These are phyloP conservation scores for Otatea glauca DNA, from an alignment of 176 grass and related monocot genomes.

Conservation along the genomic window DNA sequence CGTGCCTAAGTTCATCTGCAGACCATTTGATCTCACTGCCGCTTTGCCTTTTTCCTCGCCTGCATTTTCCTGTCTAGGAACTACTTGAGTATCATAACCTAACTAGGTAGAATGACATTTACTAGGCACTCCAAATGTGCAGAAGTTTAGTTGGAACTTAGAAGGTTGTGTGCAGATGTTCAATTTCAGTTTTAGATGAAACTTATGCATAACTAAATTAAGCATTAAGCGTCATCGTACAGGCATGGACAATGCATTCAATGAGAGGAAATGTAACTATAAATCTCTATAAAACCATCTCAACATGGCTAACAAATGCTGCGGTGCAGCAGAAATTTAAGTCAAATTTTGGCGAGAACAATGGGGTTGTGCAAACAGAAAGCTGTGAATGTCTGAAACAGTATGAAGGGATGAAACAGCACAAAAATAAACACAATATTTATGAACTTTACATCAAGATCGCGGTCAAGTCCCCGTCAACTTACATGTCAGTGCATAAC, in stretches of 20 bases:
- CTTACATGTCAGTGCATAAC: slow-evolving; percentile 32
- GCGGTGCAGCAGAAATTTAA: not conserved
- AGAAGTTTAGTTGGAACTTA: not conserved
- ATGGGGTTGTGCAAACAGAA: not conserved
- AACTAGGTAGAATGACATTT: not conserved
- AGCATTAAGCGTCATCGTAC: not conserved
- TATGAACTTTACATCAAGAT: not conserved
- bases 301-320: not conserved
- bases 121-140: not conserved
- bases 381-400: not conserved
- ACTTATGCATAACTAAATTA: not conserved
- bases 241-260: not conserved
- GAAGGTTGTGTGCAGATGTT: not conserved
- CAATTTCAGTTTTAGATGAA: not conserved
- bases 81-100: no score
- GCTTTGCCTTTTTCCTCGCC: no score
- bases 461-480: not conserved
- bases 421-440: not conserved
- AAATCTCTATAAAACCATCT: not conserved
- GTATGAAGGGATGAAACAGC: not conserved
- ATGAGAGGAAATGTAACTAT: not conserved
- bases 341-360: not conserved
- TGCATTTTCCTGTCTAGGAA: no score
- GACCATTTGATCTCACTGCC: not conserved
- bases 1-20: not conserved